Conservation (phyloP, 441 rosid species). For the Biscutella laevigata region DNA sequence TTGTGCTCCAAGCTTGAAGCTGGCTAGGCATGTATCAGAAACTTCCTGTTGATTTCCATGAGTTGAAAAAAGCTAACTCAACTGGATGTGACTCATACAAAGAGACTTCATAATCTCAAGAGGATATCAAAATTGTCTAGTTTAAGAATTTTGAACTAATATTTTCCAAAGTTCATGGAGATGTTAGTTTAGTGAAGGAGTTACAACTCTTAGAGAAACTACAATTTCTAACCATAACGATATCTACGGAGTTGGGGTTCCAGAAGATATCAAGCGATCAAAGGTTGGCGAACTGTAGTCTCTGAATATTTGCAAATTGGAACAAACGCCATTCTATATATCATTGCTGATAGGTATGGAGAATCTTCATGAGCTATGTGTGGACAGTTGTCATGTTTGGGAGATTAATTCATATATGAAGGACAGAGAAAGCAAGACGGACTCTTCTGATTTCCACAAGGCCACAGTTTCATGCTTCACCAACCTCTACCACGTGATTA, state of each 20-base stretch:
- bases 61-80: slow-evolving; percentile 22
- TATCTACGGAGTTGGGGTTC: not conserved
- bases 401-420: too few species aligned
- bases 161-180: not conserved
- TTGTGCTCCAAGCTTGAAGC: too few species aligned
- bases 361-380: fast-evolving
- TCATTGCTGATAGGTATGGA: not conserved
- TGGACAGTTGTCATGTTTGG: not conserved
- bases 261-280: not conserved
- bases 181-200: not conserved
- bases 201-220: slow-evolving; percentile 1
- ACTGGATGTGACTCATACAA: not conserved
- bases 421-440: not conserved
- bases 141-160: slow-evolving; percentile 14
- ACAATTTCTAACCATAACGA: not conserved
- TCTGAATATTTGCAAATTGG: fast-evolving
- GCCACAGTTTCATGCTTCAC: not conserved
- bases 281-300: not conserved
- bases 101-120: not conserved
- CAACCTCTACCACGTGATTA: fast-evolving
- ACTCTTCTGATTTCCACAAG: too few species aligned
- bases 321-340: not conserved
- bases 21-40: too few species aligned
- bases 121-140: slow-evolving; percentile 16
- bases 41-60: slow-evolving; percentile 24